These are phyloP conservation scores for Candida orba DNA, from an alignment of 805 yeast species.

Conservation along the genomic window DNA sequence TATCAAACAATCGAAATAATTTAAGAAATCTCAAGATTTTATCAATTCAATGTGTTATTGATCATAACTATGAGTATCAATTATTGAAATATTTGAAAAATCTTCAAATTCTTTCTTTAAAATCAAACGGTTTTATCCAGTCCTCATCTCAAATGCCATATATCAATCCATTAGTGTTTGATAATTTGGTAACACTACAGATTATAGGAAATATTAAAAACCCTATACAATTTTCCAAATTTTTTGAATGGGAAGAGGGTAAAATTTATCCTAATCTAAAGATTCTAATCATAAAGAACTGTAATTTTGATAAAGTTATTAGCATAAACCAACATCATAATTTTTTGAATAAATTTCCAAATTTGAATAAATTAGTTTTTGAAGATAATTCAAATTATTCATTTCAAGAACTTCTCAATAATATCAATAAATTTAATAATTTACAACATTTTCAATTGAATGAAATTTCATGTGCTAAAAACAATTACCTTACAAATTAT, in stretches of 20 bases:
- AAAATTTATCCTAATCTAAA: slow-evolving; percentile 11
- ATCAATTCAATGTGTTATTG: slow-evolving; percentile 13
- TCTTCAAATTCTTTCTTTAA: slow-evolving; percentile 12
- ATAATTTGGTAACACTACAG: slow-evolving; percentile 9
- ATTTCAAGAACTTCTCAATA: slow-evolving; percentile 4
- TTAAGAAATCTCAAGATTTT: slow-evolving; percentile 6
- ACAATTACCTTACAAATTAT: slow-evolving; percentile 2
- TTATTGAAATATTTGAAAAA: slow-evolving; percentile 11
- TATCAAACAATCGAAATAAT: neutral
- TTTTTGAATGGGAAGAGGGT: slow-evolving; percentile 11
- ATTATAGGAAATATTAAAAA: slow-evolving; percentile 16
- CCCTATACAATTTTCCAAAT: slow-evolving; percentile 14
- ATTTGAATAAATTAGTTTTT: slow-evolving; percentile 13
- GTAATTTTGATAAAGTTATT: slow-evolving; percentile 14
- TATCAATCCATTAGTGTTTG: neutral
- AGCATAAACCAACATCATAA: slow-evolving; percentile 15
- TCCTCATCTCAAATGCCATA: slow-evolving; percentile 1
- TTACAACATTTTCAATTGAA: slow-evolving; percentile 7
- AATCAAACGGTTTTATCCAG: slow-evolving; percentile 4
- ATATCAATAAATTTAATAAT: slow-evolving; percentile 5
- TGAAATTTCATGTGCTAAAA: slow-evolving; percentile 5
- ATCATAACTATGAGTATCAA: slow-evolving; percentile 15
- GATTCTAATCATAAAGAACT: slow-evolving; percentile 16
- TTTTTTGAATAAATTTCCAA: slow-evolving; percentile 17
- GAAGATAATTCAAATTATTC: slow-evolving; percentile 15